Evolutionary conservation across 2,329 filamentous ascomycete species (phyloP).

Genomic region (Zelopaecilomyces penicillatus): DNA sequence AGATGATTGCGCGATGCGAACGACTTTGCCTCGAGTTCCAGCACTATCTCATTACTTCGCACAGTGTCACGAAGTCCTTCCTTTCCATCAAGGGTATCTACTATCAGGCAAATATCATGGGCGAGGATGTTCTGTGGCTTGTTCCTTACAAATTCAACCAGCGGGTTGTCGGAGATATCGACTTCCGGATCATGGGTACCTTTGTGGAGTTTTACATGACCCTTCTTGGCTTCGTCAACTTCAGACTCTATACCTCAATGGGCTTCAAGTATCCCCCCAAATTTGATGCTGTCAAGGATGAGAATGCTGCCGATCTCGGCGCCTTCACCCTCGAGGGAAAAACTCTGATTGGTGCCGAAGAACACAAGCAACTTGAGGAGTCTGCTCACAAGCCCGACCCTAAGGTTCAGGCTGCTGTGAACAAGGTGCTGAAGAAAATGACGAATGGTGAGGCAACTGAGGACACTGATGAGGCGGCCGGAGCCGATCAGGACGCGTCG

Average conservation of each 20-base stretch:
- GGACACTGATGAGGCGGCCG: constrained; percentile 28
- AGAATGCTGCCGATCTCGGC: constrained; percentile 78
- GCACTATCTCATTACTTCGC: constrained; percentile 89
- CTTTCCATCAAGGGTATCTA: constrained; percentile 99
- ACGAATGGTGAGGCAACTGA: constrained; percentile 22
- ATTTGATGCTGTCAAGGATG: constrained; percentile 80
- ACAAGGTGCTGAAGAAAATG: constrained; percentile 53
- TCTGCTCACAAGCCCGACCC: constrained; percentile 47
- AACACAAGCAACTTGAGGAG: constrained; percentile 43
- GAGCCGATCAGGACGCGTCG: constrained; percentile 40
- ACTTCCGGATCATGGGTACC: constrained; percentile 98
- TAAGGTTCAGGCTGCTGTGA: constrained; percentile 55
- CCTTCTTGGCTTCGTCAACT: constrained; percentile 91
- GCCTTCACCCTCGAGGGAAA: constrained; percentile 82
- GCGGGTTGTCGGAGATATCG: constrained; percentile 83
- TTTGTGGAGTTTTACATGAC: constrained; percentile 99
- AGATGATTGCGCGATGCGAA: constrained; percentile 94
- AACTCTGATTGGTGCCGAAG: constrained; percentile 49
- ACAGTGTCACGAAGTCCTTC: constrained; percentile 91
- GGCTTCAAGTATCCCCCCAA: constrained; percentile 94
- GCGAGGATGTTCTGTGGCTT: constrained; percentile 93
- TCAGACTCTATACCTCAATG: constrained; percentile 81
- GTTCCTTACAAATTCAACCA: constrained; percentile 98
- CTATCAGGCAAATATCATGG: constrained; percentile 95
- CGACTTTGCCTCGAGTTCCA: constrained; percentile 91